Evolutionary conservation across 768 basidiomycete genomes (phyloP).

Genomic region (Amanita thiersii): DNA sequence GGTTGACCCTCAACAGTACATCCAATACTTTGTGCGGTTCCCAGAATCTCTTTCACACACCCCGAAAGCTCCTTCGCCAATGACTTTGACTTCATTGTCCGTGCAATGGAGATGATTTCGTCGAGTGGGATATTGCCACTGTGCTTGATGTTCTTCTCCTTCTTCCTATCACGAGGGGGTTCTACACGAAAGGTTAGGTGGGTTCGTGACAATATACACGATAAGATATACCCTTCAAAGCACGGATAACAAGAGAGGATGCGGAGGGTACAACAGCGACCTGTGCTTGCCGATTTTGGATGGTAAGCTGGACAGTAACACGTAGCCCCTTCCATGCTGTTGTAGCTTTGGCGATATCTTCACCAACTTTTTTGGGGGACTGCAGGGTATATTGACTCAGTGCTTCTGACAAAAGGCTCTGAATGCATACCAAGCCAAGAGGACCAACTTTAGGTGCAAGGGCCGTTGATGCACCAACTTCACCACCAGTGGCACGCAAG

Average conservation of each 20-base stretch:
- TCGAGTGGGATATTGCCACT: conserved; percentile 88
- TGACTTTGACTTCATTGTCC: conserved; percentile 93
- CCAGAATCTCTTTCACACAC: conserved; percentile 94
- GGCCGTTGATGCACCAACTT: conserved; percentile 97
- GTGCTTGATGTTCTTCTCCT: conserved; percentile 99
- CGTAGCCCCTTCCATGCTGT: conserved; percentile 98
- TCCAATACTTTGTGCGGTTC: conserved; percentile 93
- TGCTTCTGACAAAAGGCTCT: neutral
- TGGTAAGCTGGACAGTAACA: conserved; percentile 97
- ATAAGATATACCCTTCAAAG: conserved; percentile 76
- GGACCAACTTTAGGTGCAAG: conserved; percentile 99
- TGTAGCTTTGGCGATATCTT: conserved; percentile 99
- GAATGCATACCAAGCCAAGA: conserved; percentile 83
- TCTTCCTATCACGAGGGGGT: conserved; percentile 98
- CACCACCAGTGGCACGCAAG: conserved; percentile 97
- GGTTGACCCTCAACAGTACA: conserved; percentile 94
- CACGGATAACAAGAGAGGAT: conserved; percentile 94
- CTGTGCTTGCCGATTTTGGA: conserved; percentile 99
- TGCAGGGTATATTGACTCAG: conserved; percentile 20
- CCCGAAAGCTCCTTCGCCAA: conserved; percentile 87
- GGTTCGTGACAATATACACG: conserved; percentile 2
- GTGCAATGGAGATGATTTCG: conserved; percentile 91
- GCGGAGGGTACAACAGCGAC: conserved; percentile 97
- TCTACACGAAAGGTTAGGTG: conserved; percentile 38
- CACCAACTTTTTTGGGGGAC: conserved; percentile 99